Percentiles rank a stretch among this genome's conserved stretches.
Evolutionary conservation across 2,329 filamentous ascomycete species (phyloP).

Genomic region (Monosporascus sp.): DNA sequence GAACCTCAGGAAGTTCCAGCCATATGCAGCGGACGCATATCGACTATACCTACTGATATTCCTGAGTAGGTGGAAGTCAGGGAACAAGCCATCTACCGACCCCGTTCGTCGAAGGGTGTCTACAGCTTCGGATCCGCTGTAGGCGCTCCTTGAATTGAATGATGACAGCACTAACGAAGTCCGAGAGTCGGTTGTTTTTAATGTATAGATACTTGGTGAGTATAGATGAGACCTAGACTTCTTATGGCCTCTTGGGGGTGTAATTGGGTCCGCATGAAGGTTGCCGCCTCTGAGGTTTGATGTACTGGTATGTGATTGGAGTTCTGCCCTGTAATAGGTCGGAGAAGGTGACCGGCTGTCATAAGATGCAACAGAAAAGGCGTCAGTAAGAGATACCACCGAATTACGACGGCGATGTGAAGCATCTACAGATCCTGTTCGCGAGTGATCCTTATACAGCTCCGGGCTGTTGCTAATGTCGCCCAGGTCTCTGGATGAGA

Average conservation of each 20-base stretch:
- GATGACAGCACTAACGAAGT: constrained; percentile 47
- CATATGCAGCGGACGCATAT: constrained; percentile 63
- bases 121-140: constrained; percentile 43
- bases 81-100: constrained; percentile 53
- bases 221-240: constrained; percentile 28
- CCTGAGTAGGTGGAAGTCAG: constrained; percentile 51
- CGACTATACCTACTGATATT: constrained; percentile 62
- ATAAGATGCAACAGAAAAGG: constrained; percentile 45
- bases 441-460: constrained; percentile 36
- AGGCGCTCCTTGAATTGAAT: constrained; percentile 43
- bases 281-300: constrained; percentile 9
- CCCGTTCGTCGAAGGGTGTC: constrained; percentile 46
- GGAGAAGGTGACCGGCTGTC: constrained; percentile 41
- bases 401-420: constrained; percentile 49
- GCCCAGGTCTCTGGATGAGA: constrained; percentile 34
- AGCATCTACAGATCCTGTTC: constrained; percentile 44
- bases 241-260: constrained; percentile 14
- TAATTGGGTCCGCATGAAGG: constrained; percentile 1
- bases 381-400: constrained; percentile 50
- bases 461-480: constrained; percentile 17
- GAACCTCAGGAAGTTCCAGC: constrained; percentile 56
- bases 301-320: constrained; percentile 1
- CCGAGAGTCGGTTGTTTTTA: constrained; percentile 51
- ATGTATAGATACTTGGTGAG: constrained; percentile 54
- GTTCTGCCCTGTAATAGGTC: constrained; percentile 9